A percentile compares a stretch with the other conserved stretches of the same genome.
Evolutionary conservation across 163 green algal genomes (phyloP).

Genomic region (Smithsoniella earleae): DNA sequence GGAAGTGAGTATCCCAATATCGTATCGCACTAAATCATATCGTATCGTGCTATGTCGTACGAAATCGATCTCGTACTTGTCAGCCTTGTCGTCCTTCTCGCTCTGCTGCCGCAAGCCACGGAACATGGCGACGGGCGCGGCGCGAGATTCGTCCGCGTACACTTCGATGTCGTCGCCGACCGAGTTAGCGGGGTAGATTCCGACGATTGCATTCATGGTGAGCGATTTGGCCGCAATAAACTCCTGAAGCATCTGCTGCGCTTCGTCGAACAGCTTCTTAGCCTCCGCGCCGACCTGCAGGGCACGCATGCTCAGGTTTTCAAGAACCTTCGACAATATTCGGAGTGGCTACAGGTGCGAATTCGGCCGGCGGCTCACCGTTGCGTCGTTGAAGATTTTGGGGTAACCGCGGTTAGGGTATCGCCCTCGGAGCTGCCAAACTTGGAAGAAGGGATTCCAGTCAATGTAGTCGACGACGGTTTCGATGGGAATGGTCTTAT

Average conservation of each 20-base stretch:
- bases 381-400: constrained; percentile 99
- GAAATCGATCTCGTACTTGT: constrained; percentile 35
- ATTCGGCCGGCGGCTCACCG: too few relatives aligned
- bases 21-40: too few relatives aligned
- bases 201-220: constrained; percentile 69
- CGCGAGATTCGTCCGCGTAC: constrained; percentile 39
- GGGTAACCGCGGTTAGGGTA: constrained; percentile 98
- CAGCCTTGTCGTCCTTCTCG: constrained; percentile 61
- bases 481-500: constrained; percentile 72
- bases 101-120: constrained; percentile 78
- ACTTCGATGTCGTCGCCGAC: constrained; percentile 91
- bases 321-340: too few relatives aligned
- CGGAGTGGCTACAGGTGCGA: too few relatives aligned
- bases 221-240: constrained; percentile 80
- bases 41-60: too few relatives aligned
- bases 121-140: constrained; percentile 39
- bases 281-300: constrained; percentile 66
- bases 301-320: background rate
- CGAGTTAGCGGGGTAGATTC: constrained; percentile 81
- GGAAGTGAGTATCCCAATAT: too few relatives aligned
- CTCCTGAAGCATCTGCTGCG: constrained; percentile 69
- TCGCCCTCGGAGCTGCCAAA: constrained; percentile 92
- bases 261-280: constrained; percentile 94
- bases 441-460: constrained; percentile 99
- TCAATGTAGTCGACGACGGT: constrained; percentile 91